Base-by-base conservation (phyloP, 2,329 filamentous ascomycete species). In the Ilyonectria mors-panacis region DNA sequence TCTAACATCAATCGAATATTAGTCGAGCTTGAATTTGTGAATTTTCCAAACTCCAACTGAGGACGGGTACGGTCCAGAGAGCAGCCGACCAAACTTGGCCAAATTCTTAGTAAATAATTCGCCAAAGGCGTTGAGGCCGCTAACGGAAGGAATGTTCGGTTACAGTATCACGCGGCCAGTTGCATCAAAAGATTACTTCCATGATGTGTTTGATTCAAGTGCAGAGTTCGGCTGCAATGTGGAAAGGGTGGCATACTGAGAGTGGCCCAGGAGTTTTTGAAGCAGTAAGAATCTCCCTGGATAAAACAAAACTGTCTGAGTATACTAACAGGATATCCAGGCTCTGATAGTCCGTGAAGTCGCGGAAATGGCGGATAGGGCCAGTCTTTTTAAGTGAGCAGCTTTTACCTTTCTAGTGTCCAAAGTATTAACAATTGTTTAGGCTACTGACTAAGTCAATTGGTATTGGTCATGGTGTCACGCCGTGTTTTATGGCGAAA, bases 181-280 rank as follows among this genome's bases (percentile, higher is more conserved):
- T 10, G 91, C 94, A 71, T 94, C 94, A 75, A 91, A 94, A 80
- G 91, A 94, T 23, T 95, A 94, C 81, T 95, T 92, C 80, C 94
- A 94, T 75, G 88, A 88, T 21, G 88, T 94, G 48, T 94, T 91
- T 77, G 86, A 94, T 69, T 85, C 89, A 1, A 93, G 92, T 78
- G 86, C 87, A 68, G 86, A 90, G 71, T 94, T 94, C 81, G 85
- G 87, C 56, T 93, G 92, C 72, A 87, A 90, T 58, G 89, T 95
- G 51, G 93, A 95, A 95, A 77, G 92, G 93, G 30, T 95, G 93
- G 93, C 93, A 95, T 80, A 95, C 93, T 1, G 93, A 95, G 79
- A 93, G 90, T 72, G 93, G 93, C 1, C 93, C 93, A 1, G 93
- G 93, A 2, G 68, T 70, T 5, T 70, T 61, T 26, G 57, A 64